These are phyloP conservation scores for Trypanosoma caninum DNA, from an alignment of 208 protist genomes.

Conservation along the genomic window DNA sequence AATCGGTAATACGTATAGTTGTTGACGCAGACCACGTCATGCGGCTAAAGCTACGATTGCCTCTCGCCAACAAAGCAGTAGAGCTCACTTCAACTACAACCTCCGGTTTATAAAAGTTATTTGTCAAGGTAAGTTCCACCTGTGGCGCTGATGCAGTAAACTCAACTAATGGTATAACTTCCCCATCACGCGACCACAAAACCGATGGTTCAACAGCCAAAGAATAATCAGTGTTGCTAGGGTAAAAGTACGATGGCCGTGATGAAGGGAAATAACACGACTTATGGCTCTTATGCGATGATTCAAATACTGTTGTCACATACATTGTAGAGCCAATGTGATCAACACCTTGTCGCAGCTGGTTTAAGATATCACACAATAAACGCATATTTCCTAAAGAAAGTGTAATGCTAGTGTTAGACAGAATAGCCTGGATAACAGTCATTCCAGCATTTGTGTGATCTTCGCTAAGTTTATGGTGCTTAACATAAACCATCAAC, in stretches of 20 bases:
- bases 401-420: slow-evolving; percentile 25
- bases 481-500: slow-evolving; percentile 23
- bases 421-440: slow-evolving; percentile 19
- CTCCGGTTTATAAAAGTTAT: slow-evolving; percentile 43
- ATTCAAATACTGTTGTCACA: neutral
- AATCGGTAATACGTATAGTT: slow-evolving; percentile 23
- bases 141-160: slow-evolving; percentile 29
- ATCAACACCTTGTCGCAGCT: slow-evolving; percentile 18
- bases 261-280: neutral
- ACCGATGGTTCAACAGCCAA: slow-evolving; percentile 3
- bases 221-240: neutral
- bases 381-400: slow-evolving; percentile 30
- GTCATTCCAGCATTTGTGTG: slow-evolving; percentile 16
- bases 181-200: slow-evolving; percentile 21
- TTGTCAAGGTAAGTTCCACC: slow-evolving; percentile 33
- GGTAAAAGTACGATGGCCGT: neutral
- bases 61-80: slow-evolving; percentile 21
- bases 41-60: slow-evolving; percentile 21
- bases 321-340: slow-evolving; percentile 21
- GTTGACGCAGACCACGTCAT: slow-evolving; percentile 17
- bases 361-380: slow-evolving; percentile 24
- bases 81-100: slow-evolving; percentile 14
- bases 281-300: neutral
- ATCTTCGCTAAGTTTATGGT: slow-evolving; percentile 27
- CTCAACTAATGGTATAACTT: slow-evolving; percentile 23